These are phyloP conservation scores for Scortechinia acanthostroma DNA, from an alignment of 2,329 filamentous ascomycete genomes.

Conservation along the genomic window DNA sequence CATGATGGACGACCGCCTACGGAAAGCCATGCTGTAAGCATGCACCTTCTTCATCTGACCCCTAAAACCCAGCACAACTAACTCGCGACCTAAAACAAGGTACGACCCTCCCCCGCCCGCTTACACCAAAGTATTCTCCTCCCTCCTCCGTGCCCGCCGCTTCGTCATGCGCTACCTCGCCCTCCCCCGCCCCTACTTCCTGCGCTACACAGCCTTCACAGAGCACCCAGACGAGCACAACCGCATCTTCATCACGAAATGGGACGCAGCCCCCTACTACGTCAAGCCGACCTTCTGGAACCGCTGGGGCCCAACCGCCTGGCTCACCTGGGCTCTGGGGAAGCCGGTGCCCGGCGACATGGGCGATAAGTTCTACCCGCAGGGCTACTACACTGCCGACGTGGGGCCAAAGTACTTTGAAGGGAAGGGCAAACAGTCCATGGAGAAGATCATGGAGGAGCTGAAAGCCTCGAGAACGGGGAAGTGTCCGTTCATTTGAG, in stretches of 20 bases:
- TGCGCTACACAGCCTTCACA: constrained; percentile 20
- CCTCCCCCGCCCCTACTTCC: constrained; percentile 34
- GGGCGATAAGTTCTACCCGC: constrained; percentile 32
- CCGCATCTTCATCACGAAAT: constrained; percentile 27
- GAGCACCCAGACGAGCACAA: constrained; percentile 30
- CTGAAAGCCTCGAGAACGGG: not conserved
- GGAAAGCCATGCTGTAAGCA: constrained; percentile 38
- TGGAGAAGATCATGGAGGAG: not conserved
- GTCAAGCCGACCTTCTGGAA: constrained; percentile 36
- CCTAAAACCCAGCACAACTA: too few relatives aligned
- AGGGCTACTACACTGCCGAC: constrained; percentile 31
- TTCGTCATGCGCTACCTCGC: constrained; percentile 36
- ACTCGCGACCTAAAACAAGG: constrained; percentile 13
- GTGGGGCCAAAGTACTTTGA: constrained; percentile 11
- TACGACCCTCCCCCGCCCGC: constrained; percentile 26
- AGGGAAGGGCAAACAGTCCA: constrained; percentile 8
- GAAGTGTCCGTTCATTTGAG: not conserved
- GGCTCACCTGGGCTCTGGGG: constrained; percentile 32
- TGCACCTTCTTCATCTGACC: too few relatives aligned
- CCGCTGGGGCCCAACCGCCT: constrained; percentile 35
- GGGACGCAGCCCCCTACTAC: constrained; percentile 42
- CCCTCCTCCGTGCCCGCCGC: constrained; percentile 29
- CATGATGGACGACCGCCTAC: constrained; percentile 40
- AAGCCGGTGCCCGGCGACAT: constrained; percentile 36
- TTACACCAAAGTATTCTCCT: constrained; percentile 20